Conservation (phyloP, 768 basidiomycete species). For the Rhodosporidiobolus sp. region DNA sequence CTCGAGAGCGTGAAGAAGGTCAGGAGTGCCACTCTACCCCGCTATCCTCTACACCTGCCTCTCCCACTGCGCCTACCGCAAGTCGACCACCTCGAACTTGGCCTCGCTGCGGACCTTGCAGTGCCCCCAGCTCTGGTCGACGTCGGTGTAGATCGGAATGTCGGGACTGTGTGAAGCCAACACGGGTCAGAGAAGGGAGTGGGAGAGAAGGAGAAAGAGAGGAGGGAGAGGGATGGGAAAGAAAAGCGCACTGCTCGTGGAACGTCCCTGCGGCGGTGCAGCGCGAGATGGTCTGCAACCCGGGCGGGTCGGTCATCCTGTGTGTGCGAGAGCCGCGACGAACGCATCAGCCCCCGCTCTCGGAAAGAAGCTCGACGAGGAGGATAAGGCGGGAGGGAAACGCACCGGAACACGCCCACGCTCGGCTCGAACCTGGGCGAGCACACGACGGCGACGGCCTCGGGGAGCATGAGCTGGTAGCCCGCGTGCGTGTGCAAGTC, state of each 20-base stretch:
- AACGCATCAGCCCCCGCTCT: background rate
- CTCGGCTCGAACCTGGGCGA: conserved; percentile 74
- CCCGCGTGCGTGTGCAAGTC: conserved; percentile 87
- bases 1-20: no score
- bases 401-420: conserved; percentile 52
- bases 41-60: no score
- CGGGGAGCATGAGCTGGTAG: conserved; percentile 84
- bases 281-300: conserved; percentile 65
- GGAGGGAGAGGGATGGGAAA: background rate
- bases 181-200: background rate
- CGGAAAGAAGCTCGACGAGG: background rate
- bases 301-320: conserved; percentile 82
- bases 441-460: conserved; percentile 89
- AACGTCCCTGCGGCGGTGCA: conserved; percentile 73
- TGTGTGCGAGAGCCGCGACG: no score
- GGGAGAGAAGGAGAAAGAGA: background rate
- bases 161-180: conserved; percentile 14
- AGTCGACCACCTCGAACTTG: conserved; percentile 75
- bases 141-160: conserved; percentile 35
- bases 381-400: background rate
- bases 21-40: no score
- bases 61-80: conserved; percentile 52
- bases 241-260: conserved; percentile 70
- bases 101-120: conserved; percentile 68
- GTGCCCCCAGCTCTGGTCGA: conserved; percentile 80